Base-by-base conservation (phyloP, 1,139 yeast species). In the Trichomonascaceae sp. region DNA sequence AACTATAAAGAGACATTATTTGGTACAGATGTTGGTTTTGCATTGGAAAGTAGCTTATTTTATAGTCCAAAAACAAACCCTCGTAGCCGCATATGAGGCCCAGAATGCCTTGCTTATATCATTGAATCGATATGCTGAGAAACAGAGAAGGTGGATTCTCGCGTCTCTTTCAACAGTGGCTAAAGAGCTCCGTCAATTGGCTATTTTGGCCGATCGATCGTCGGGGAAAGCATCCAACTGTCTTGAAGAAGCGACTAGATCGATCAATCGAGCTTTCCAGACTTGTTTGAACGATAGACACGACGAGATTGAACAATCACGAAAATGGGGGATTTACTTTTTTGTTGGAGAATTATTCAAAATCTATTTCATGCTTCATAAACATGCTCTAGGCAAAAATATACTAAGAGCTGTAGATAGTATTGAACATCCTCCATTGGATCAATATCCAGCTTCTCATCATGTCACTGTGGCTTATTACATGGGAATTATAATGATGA, bases 261-360 rank as follows among this genome's bases (percentile, higher is more conserved):
- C 77, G 5, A 72, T 89, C 57, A 90, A 89, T 69, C 77, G 82
- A 57, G 81, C 93, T 7, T 86, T 90, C 70, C 87, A 86, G 58
- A 69, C 87, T 3, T 86, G 96, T 59, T 73, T 90, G 45, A 88
- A 87, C 59, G 97, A 91, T 69, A 79, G 93, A 57, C 83, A 82
- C 56, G 74, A 79, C 15, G 83, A 81, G 49, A 57, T 73, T 43
- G 60, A 57, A 1, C 63, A 64, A 32, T 79, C 84, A 55, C 86
- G 87, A 63, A 76, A 85, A 60, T 72, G 74, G 61, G 89, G 86
- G 52, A 84, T 87, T 24, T 88, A 86, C 66, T 84, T 79, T 67
- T 85, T 90, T 66, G 81, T 89, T 45, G 85, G 86, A 41, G 78
- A 84, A 57, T 78, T 91, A 57, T 82, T 91, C 65, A 81, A 81